Base-by-base conservation (phyloP, 2,329 filamentous ascomycete genomes). In the Pezicula radicicola region DNA sequence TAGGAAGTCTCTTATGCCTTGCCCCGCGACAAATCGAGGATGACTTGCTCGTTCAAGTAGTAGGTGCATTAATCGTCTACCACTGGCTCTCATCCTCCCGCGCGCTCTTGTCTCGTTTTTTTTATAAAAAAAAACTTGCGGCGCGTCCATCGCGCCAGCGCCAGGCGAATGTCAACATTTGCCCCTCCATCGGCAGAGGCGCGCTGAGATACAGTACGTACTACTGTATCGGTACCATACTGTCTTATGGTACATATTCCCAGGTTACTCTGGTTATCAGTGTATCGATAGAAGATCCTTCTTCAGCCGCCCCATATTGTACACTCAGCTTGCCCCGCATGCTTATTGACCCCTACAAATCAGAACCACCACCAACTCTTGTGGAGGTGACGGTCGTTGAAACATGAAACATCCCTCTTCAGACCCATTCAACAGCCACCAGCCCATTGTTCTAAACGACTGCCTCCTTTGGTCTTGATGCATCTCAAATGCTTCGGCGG, bases 1-100 rank as follows among this genome's bases (percentile, higher is more conserved):
- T 33, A 33, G 30, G 30, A 33, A 51, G 48, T 52, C 21, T 50
- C 30, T 43, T 27, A 35, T 45, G 30, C 39, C 40, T 16, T 50
- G 42, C 27, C 40, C 33, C 36, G 37, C 30, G 41, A 40, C 41
- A 25, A 25, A 10, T 33, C 30, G 30, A 33, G 30, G 30, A 33
- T 25, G 25, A 25, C 9, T 5, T 33, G 30, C 30, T 13, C 30
- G 30, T 33, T 33, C 30, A 6, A 33, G 30, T 15, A 15, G 37
- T 15, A 15, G 37, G 12, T 40, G n/a, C 37, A 40, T 16, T 15
- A 25, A 25, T 25, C 25, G 25, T 25, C 25, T 25, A 33, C 30
- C 12, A 33, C 30, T 33, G 30, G 37, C 10, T 15, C 10, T 40
- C 19, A 21, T 18, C n/a, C 19, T 16, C n/a, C 12, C 37, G 37